Evolutionary conservation across 2,329 filamentous ascomycete genomes (phyloP).

Genomic region (Zymoseptoria crescenta): DNA sequence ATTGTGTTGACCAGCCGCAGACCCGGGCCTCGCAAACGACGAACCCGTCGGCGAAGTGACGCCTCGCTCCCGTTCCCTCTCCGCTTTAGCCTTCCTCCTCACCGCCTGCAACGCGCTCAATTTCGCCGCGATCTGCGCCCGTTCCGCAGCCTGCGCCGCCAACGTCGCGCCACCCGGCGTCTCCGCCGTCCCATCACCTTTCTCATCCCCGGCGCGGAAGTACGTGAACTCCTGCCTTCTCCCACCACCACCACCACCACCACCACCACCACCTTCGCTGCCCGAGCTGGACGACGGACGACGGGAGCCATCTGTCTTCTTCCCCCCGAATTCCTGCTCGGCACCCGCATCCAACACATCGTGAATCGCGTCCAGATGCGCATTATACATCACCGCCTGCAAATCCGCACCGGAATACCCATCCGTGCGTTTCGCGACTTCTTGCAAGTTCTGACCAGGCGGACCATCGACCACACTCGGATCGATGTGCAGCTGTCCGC

Average conservation of each 20-base stretch:
- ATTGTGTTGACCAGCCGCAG: slow-evolving; percentile 1
- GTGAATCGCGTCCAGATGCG: slow-evolving; percentile 93
- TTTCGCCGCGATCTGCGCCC: slow-evolving; percentile 71
- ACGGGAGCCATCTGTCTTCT: slow-evolving; percentile 27
- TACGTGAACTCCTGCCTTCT: slow-evolving; percentile 39
- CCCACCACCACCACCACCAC: not conserved
- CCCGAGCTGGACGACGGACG: no score
- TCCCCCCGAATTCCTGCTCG: slow-evolving; percentile 26
- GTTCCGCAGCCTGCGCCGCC: slow-evolving; percentile 47
- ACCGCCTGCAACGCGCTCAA: slow-evolving; percentile 69
- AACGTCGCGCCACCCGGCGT: not conserved
- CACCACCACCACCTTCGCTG: slow-evolving; percentile 9
- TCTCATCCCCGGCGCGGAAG: slow-evolving; percentile 66
- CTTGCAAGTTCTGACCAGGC: slow-evolving; percentile 42
- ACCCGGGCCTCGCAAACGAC: slow-evolving; percentile 7
- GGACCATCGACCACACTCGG: slow-evolving; percentile 46
- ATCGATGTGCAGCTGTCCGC: slow-evolving; percentile 67
- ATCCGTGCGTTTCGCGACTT: slow-evolving; percentile 71
- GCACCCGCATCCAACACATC: slow-evolving; percentile 58
- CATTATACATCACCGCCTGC: slow-evolving; percentile 91
- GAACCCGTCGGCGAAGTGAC: slow-evolving; percentile 5
- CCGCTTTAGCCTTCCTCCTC: slow-evolving; percentile 54
- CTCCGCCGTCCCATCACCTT: slow-evolving; percentile 27
- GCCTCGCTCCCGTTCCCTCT: slow-evolving; percentile 9
- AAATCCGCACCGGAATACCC: slow-evolving; percentile 92